These are phyloP conservation scores for Mrakia gelida DNA, from an alignment of 768 basidiomycete species.

Conservation along the genomic window DNA sequence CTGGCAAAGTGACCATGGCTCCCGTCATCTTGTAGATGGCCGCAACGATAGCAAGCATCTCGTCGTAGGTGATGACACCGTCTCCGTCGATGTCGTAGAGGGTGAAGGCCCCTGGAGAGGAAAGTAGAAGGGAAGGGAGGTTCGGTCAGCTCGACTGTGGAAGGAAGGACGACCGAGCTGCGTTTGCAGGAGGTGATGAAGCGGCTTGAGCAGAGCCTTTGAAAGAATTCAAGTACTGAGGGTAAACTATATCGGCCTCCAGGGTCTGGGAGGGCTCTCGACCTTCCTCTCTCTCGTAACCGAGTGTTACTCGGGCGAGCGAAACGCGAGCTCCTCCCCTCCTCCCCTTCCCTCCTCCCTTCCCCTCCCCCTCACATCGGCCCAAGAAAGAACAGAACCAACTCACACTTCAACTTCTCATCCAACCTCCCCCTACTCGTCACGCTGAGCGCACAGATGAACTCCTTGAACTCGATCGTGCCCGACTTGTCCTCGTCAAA, in stretches of 20 bases:
- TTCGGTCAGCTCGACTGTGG: neutral
- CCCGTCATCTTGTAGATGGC: slow-evolving; percentile 99
- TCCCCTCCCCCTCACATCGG: too few species aligned
- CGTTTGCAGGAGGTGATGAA: too few species aligned
- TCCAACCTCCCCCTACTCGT: slow-evolving; percentile 89
- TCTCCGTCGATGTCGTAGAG: slow-evolving; percentile 98
- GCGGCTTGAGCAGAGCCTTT: too few species aligned
- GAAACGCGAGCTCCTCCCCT: too few species aligned
- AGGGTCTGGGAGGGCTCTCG: too few species aligned
- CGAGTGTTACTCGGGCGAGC: too few species aligned
- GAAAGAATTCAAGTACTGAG: too few species aligned
- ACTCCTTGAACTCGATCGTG: slow-evolving; percentile 93
- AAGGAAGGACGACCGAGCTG: neutral
- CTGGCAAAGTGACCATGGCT: slow-evolving; percentile 96
- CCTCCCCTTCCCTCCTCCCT: too few species aligned
- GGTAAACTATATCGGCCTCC: too few species aligned
- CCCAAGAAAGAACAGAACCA: too few species aligned
- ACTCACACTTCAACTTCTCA: slow-evolving; percentile 95
- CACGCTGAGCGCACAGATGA: slow-evolving; percentile 94
- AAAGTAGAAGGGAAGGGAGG: neutral
- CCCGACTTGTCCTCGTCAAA: slow-evolving; percentile 54
- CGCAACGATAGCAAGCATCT: slow-evolving; percentile 97
- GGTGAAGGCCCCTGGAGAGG: slow-evolving; percentile 90
- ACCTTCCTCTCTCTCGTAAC: too few species aligned
- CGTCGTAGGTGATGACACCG: slow-evolving; percentile 94